Conservation (phyloP, 306 rosid genomes). For the Coriaria nepalensis region DNA sequence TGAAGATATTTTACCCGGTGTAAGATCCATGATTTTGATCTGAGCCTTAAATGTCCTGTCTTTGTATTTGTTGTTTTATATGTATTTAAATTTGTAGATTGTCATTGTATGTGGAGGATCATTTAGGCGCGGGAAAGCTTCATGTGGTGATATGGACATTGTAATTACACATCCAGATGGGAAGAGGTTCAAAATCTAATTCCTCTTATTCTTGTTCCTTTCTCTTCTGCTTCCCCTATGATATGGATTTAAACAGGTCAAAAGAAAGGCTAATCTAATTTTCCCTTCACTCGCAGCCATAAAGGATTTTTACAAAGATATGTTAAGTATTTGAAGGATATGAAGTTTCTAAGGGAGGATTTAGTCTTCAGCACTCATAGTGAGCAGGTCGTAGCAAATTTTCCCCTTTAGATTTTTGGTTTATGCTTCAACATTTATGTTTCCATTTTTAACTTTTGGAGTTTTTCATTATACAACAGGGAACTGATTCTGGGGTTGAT, state of each 20-base stretch:
- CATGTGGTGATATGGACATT: constrained; percentile 91
- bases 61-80: background rate
- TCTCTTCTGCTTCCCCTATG: background rate
- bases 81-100: constrained; percentile 27
- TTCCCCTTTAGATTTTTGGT: constrained; percentile 2
- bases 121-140: constrained; percentile 79
- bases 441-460: background rate
- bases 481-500: constrained; percentile 75
- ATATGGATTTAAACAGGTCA: background rate
- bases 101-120: constrained; percentile 82
- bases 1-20: constrained; percentile 70
- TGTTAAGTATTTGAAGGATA: constrained; percentile 64
- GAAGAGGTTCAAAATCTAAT: constrained; percentile 33
- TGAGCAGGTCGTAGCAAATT: constrained; percentile 53
- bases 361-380: constrained; percentile 73
- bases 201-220: constrained; percentile 4
- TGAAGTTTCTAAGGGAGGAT: constrained; percentile 79
- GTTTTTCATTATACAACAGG: constrained; percentile 34
- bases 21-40: constrained; percentile 21
- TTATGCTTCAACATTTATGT: background rate
- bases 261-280: constrained; percentile 7
- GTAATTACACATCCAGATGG: constrained; percentile 90
- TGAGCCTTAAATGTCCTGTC: constrained; percentile 5
- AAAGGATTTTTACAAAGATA: constrained; percentile 66
- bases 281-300: constrained; percentile 46